Conservation (phyloP, 2,329 filamentous ascomycete genomes). For the Fusarium redolens region DNA sequence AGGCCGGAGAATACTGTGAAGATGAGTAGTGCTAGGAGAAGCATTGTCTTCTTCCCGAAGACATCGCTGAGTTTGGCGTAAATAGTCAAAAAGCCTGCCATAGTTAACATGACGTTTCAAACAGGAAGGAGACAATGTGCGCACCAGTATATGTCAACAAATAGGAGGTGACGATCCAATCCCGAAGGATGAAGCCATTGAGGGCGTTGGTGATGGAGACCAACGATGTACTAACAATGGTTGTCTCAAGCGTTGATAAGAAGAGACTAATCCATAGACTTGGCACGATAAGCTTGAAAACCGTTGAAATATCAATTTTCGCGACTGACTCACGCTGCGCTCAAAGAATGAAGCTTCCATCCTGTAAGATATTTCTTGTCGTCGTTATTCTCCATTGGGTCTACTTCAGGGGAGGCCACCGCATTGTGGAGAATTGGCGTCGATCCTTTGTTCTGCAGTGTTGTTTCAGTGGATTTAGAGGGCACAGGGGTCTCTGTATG, state of each 20-base stretch:
- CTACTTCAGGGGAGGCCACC: background rate
- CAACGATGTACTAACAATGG: slow-evolving; percentile 11
- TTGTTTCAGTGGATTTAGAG: background rate
- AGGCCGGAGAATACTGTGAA: slow-evolving; percentile 12
- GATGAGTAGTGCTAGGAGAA: background rate
- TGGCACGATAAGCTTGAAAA: background rate
- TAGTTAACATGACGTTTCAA: fast-evolving
- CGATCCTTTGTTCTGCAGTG: background rate
- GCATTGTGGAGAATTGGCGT: background rate
- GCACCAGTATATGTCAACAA: slow-evolving; percentile 1
- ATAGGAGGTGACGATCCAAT: slow-evolving; percentile 17
- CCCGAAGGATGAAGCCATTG: slow-evolving; percentile 9
- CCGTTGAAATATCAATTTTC: fast-evolving
- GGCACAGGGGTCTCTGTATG: fast-evolving
- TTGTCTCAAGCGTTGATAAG: slow-evolving; percentile 5
- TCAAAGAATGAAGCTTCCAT: background rate
- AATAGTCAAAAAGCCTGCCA: background rate
- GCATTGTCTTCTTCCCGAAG: slow-evolving; percentile 13
- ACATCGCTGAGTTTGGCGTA: slow-evolving; percentile 8
- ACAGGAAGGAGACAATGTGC: fast-evolving
- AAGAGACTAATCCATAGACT: slow-evolving; percentile 2
- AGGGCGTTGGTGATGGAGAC: slow-evolving; percentile 8
- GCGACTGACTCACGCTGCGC: background rate
- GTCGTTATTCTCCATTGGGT: fast-evolving
- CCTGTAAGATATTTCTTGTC: background rate